A percentile compares a stretch with the other conserved stretches of the same genome.
Evolutionary conservation across 805 yeast species (phyloP).

Genomic region (Ogataea dorogensis): DNA sequence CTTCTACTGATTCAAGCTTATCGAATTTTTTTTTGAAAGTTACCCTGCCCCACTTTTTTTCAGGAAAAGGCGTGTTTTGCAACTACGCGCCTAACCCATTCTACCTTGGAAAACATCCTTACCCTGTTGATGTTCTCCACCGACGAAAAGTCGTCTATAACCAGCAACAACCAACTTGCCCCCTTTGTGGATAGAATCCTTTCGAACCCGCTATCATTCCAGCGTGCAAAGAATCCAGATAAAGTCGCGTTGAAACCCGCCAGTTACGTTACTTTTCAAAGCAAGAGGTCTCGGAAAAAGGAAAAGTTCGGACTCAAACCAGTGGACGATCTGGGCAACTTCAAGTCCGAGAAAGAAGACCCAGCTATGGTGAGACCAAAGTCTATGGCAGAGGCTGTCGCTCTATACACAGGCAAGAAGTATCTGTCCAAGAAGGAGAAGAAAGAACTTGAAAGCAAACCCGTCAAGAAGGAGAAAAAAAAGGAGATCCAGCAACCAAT

Average conservation of each 20-base stretch:
- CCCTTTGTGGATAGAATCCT: slow-evolving; percentile 65
- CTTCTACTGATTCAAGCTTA: slow-evolving; percentile 5
- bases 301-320: slow-evolving; percentile 9
- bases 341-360: slow-evolving; percentile 5
- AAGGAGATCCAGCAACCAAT: slow-evolving; percentile 5
- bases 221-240: slow-evolving; percentile 57
- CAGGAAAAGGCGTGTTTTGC: slow-evolving; percentile 8
- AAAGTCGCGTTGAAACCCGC: slow-evolving; percentile 44
- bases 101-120: slow-evolving; percentile 4
- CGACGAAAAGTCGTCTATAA: slow-evolving; percentile 6
- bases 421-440: slow-evolving; percentile 49
- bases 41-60: slow-evolving; percentile 7
- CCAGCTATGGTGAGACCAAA: slow-evolving; percentile 35
- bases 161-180: slow-evolving; percentile 26
- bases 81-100: slow-evolving; percentile 5
- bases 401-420: slow-evolving; percentile 54
- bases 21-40: slow-evolving; percentile 8
- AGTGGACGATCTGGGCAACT: slow-evolving; percentile 1
- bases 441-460: slow-evolving; percentile 27
- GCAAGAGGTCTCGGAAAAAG: slow-evolving; percentile 7
- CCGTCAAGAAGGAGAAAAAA: slow-evolving; percentile 14
- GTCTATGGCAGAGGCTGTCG: slow-evolving; percentile 59
- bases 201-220: slow-evolving; percentile 61
- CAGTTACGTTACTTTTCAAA: slow-evolving; percentile 44
- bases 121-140: slow-evolving; percentile 10